Evolutionary conservation across 1,139 yeast species (phyloP).

Genomic region (Eremothecium gossypii): DNA sequence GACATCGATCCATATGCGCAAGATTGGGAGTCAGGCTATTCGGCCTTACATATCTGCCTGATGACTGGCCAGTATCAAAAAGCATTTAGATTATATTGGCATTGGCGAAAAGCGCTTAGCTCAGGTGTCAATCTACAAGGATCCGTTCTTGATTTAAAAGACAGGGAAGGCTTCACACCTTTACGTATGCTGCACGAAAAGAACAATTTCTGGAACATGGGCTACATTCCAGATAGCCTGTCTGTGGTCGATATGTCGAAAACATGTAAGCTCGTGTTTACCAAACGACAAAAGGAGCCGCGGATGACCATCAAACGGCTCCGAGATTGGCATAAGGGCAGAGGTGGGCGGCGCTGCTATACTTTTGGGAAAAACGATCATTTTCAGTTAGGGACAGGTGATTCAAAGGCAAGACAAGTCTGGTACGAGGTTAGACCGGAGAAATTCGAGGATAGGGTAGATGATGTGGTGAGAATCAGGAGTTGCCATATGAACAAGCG

Average conservation of each 20-base stretch:
- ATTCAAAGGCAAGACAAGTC: conserved; percentile 44
- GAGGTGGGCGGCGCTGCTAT: conserved; percentile 55
- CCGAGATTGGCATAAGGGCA: conserved; percentile 19
- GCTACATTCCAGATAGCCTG: conserved; percentile 2
- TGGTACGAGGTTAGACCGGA: conserved; percentile 18
- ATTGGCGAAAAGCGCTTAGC: conserved; percentile 32
- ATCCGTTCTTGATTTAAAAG: conserved; percentile 26
- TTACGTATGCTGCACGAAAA: conserved; percentile 37
- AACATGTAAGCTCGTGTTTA: background rate
- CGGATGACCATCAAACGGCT: conserved; percentile 2
- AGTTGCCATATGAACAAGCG: conserved; percentile 50
- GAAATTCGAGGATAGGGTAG: conserved; percentile 28
- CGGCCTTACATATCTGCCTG: conserved; percentile 49
- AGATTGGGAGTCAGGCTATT: conserved; percentile 80
- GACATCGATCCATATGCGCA: conserved; percentile 23
- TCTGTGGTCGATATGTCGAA: background rate
- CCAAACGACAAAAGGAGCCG: background rate
- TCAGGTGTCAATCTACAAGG: background rate
- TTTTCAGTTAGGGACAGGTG: conserved; percentile 61
- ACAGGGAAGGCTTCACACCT: conserved; percentile 59
- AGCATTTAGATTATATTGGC: conserved; percentile 42
- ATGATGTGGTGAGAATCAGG: conserved; percentile 22
- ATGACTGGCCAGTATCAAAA: conserved; percentile 21
- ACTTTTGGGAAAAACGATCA: conserved; percentile 61
- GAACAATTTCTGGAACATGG: conserved; percentile 6